phyloP scores from a whole-genome alignment of 2,329 filamentous ascomycete genomes.

The Penicillium sp. region DNA sequence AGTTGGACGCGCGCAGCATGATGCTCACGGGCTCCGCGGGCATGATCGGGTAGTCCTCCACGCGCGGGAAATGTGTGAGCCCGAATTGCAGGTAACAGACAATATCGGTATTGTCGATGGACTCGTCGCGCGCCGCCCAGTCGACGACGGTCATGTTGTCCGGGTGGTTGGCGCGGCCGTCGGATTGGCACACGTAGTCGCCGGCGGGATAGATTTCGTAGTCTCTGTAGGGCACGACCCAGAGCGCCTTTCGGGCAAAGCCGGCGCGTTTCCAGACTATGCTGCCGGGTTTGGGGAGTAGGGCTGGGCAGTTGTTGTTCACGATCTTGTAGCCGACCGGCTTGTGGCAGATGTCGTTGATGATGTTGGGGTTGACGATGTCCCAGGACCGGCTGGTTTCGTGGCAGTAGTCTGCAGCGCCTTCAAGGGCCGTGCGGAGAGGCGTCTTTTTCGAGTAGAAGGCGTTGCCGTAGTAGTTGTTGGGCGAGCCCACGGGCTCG shows the following conservation, averaged over 20 bases:
- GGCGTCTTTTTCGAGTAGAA: constrained; percentile 84
- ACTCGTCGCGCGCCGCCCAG: constrained; percentile 44
- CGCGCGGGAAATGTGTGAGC: constrained; percentile 50
- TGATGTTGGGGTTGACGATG: constrained; percentile 74
- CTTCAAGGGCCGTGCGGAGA: constrained; percentile 64
- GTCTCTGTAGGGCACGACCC: constrained; percentile 60
- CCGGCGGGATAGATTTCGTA: constrained; percentile 59
- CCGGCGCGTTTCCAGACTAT: constrained; percentile 86
- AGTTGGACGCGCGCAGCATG: constrained; percentile 56
- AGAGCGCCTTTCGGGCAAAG: constrained; percentile 80
- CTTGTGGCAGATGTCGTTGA: constrained; percentile 82
- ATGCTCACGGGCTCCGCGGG: constrained; percentile 56
- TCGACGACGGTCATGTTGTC: constrained; percentile 42
- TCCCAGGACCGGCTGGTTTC: constrained; percentile 84
- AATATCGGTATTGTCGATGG: constrained; percentile 53
- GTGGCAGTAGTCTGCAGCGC: constrained; percentile 76
- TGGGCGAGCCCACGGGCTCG: constrained; percentile 70
- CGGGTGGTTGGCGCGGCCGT: constrained; percentile 23
- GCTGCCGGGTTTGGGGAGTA: constrained; percentile 75
- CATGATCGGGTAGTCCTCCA: constrained; percentile 59
- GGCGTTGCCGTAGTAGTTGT: constrained; percentile 86
- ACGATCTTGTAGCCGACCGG: constrained; percentile 85
- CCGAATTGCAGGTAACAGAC: constrained; percentile 57
- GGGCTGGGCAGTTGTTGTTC: constrained; percentile 71
- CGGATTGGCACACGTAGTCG: constrained; percentile 58